Conservation (phyloP, 345 rosid genomes). For the Camelina sativa region DNA sequence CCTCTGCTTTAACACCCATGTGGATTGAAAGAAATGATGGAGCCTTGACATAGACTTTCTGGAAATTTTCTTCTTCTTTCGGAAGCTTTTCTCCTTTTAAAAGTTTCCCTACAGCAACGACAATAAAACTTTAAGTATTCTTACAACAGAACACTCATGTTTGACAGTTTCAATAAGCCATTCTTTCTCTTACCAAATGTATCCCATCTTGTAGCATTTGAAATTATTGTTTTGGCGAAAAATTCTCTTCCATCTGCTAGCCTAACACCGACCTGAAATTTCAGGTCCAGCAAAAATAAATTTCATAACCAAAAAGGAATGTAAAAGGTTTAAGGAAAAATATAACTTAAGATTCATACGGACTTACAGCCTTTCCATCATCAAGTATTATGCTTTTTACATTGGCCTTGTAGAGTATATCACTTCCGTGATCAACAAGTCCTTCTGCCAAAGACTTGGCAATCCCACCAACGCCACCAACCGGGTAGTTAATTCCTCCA, state of each 20-base stretch:
- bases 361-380: conserved; percentile 83
- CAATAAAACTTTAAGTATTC: not conserved
- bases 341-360: conserved; percentile 7
- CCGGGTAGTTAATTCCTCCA: conserved; percentile 95
- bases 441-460: conserved; percentile 85
- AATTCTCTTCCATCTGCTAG: conserved; percentile 84
- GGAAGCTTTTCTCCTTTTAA: conserved; percentile 85
- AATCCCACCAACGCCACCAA: conserved; percentile 96
- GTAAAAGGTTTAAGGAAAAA: conserved; percentile 5
- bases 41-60: conserved; percentile 86
- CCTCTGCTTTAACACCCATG: conserved; percentile 88
- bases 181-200: conserved; percentile 76
- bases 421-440: conserved; percentile 75
- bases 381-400: conserved; percentile 74
- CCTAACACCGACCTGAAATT: conserved; percentile 79
- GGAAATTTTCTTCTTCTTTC: conserved; percentile 88
- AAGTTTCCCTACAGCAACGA: conserved; percentile 64
- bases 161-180: not conserved
- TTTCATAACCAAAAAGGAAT: conserved; percentile 4
- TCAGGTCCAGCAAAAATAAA: not conserved
- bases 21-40: conserved; percentile 98
- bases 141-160: conserved; percentile 17
- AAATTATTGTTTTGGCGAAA: conserved; percentile 75
- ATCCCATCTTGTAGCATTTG: conserved; percentile 99
- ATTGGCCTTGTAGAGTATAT: conserved; percentile 84